Evolutionary conservation across 1,284 basidiomycete species (phyloP).

Genomic region (Puccinia coronata): DNA sequence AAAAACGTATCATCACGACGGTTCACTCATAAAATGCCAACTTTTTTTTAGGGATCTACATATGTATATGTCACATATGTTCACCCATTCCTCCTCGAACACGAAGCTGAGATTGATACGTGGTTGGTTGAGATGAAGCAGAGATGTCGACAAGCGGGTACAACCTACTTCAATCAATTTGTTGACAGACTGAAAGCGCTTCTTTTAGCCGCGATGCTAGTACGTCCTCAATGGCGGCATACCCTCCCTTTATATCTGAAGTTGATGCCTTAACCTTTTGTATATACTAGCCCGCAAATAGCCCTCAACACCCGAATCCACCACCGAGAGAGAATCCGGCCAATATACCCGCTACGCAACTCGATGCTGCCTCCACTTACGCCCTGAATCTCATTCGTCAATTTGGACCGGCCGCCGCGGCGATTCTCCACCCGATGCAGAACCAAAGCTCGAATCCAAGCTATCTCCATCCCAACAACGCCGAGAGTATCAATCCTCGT

Average conservation of each 20-base stretch:
- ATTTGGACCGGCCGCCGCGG: conserved; percentile 39
- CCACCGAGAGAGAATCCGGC: not conserved
- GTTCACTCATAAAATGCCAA: not conserved
- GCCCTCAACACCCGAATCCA: not conserved
- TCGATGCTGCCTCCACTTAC: conserved; percentile 27
- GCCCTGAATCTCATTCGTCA: conserved; percentile 32
- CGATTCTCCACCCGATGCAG: conserved; percentile 49
- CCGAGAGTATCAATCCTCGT: not conserved
- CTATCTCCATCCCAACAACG: not conserved
- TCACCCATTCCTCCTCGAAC: conserved; percentile 46
- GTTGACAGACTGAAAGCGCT: conserved; percentile 40
- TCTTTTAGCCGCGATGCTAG: conserved; percentile 15
- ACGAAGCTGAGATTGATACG: conserved; percentile 44
- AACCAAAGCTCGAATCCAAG: conserved; percentile 13
- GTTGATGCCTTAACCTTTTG: not conserved
- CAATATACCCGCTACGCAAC: not conserved
- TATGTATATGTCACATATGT: conserved; percentile 47
- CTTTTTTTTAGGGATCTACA: conserved; percentile 43
- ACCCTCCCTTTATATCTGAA: not conserved
- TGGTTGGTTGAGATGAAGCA: conserved; percentile 44
- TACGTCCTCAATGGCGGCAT: not conserved
- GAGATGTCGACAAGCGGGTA: conserved; percentile 27
- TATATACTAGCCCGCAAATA: conserved; percentile 18
- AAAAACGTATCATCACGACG: conserved; percentile 64
- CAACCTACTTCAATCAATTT: conserved; percentile 40